A percentile compares a stretch with the other conserved stretches of the same genome.
phyloP scores from a whole-genome alignment of 306 rosid species.

The Abrus pulchellus region DNA sequence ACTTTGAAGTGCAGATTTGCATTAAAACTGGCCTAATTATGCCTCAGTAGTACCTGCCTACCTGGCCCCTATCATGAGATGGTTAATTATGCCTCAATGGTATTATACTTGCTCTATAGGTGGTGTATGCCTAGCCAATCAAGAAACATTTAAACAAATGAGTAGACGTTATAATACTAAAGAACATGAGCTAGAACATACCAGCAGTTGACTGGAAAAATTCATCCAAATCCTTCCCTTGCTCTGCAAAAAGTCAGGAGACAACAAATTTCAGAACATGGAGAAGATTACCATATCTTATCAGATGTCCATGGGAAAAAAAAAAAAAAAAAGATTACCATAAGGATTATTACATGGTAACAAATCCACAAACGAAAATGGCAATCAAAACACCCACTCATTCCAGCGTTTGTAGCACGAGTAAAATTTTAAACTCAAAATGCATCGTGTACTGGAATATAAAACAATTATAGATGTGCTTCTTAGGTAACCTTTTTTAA shows the following conservation, averaged over 20 bases:
- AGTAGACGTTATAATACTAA: not conserved
- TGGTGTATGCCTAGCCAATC: not conserved
- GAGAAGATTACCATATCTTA: not conserved
- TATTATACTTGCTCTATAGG: not conserved
- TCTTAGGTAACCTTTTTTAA: not conserved
- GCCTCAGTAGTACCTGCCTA: not conserved
- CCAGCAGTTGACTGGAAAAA: conserved; percentile 93
- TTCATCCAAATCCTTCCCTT: conserved; percentile 83
- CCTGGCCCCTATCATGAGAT: not conserved
- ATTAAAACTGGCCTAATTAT: not conserved
- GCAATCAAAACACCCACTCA: conserved; percentile 36
- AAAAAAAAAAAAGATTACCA: not conserved
- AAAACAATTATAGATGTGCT: conserved; percentile 14
- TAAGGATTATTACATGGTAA: conserved; percentile 2
- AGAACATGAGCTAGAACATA: conserved; percentile 42
- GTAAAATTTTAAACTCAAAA: not conserved
- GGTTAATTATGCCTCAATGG: not conserved
- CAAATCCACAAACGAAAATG: conserved; percentile 1
- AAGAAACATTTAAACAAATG: conserved; percentile 1
- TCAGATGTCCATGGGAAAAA: too few species aligned
- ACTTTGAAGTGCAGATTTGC: conserved; percentile 11
- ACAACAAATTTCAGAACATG: conserved; percentile 41
- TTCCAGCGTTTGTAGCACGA: conserved; percentile 12
- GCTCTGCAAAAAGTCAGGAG: conserved; percentile 60
- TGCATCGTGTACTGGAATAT: not conserved